Conservation (phyloP, 2,329 filamentous ascomycete species). For the Alternaria conjuncta region DNA sequence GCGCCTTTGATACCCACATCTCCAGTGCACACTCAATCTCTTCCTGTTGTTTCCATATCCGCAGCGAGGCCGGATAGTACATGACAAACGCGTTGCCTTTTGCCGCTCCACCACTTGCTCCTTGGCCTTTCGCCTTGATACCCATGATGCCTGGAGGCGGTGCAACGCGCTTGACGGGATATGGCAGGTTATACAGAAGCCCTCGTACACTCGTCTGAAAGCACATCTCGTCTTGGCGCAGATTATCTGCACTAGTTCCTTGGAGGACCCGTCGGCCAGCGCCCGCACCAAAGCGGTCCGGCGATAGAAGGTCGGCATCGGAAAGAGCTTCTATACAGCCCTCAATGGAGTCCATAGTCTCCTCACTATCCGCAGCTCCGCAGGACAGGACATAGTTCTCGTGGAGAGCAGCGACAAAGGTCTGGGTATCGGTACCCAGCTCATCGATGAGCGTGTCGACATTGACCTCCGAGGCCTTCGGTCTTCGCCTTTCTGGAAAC, state of each 20-base stretch:
- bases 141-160: slow-evolving; percentile 48
- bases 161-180: slow-evolving; percentile 74
- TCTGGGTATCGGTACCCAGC: slow-evolving; percentile 88
- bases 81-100: slow-evolving; percentile 77
- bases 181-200: slow-evolving; percentile 81
- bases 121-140: slow-evolving; percentile 39
- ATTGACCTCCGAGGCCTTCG: slow-evolving; percentile 54
- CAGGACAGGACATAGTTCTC: slow-evolving; percentile 94
- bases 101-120: slow-evolving; percentile 17
- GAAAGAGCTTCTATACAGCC: slow-evolving; percentile 88
- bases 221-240: slow-evolving; percentile 92
- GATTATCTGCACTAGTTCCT: slow-evolving; percentile 67
- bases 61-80: slow-evolving; percentile 87
- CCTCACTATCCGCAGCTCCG: slow-evolving; percentile 63
- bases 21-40: slow-evolving; percentile 79
- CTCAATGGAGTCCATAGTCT: slow-evolving; percentile 77
- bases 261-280: slow-evolving; percentile 56
- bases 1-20: slow-evolving; percentile 67
- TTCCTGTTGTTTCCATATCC: slow-evolving; percentile 82
- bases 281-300: slow-evolving; percentile 72
- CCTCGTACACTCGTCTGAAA: slow-evolving; percentile 92
- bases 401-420: slow-evolving; percentile 87
- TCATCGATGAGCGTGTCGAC: slow-evolving; percentile 83
- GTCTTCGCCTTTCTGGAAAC: slow-evolving; percentile 53
- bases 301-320: slow-evolving; percentile 82